Evolutionary conservation across 2,329 filamentous ascomycete genomes (phyloP).

Genomic region (Ceratocystis smalleyi): DNA sequence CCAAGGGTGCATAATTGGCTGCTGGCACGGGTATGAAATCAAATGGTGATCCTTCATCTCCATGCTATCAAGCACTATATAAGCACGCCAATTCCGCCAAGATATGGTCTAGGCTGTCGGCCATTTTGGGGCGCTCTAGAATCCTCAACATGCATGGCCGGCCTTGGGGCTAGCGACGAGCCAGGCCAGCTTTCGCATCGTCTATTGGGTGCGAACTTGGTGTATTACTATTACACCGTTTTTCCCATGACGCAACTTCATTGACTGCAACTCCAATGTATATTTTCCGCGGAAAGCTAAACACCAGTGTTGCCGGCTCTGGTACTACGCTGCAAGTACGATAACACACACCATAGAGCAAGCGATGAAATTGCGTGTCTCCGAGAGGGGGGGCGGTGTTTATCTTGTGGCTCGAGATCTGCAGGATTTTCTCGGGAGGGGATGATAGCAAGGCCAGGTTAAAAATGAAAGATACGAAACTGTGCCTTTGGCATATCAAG

Average conservation of each 20-base stretch:
- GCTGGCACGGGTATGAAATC: too few species aligned
- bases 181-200: too few species aligned
- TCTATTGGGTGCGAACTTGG: too few species aligned
- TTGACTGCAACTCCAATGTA: neutral
- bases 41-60: too few species aligned
- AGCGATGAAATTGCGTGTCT: neutral
- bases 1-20: too few species aligned
- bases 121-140: neutral
- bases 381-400: neutral
- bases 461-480: neutral
- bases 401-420: neutral
- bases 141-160: neutral
- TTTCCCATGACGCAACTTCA: neutral
- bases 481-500: neutral
- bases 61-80: too few species aligned
- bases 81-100: neutral
- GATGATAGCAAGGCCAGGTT: neutral
- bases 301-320: too few species aligned
- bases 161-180: neutral
- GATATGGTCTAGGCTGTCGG: too few species aligned
- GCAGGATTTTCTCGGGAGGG: neutral
- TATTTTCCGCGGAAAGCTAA: neutral
- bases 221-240: neutral
- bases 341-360: neutral
- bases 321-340: neutral